Percentiles rank a stretch among this genome's conserved stretches.
These are phyloP conservation scores for Adiantum capillusveneris DNA, from an alignment of 75 land plant species.

Conservation along the genomic window DNA sequence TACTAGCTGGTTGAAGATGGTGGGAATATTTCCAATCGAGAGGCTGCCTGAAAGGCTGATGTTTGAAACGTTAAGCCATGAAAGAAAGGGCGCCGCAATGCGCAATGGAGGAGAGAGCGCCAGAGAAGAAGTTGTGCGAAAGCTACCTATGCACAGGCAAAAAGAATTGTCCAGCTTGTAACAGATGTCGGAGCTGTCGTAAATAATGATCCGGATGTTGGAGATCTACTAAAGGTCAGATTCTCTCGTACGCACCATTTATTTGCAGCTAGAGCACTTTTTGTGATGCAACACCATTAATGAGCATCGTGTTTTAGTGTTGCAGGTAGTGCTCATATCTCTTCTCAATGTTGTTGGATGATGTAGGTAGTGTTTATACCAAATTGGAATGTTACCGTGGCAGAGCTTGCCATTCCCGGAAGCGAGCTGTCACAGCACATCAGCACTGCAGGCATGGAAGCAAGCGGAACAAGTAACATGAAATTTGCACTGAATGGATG, in stretches of 20 bases:
- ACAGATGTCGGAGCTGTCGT: slow-evolving; percentile 89
- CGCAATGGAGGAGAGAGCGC: no score
- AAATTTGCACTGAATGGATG: slow-evolving; percentile 97
- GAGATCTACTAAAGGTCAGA: slow-evolving; percentile 66
- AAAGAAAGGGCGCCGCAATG: no score
- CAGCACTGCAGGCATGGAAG: slow-evolving; percentile 97
- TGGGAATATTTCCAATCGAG: no score
- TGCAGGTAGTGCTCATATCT: no score
- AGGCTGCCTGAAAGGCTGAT: no score
- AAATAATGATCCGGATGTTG: slow-evolving; percentile 78
- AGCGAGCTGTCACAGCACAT: slow-evolving; percentile 96
- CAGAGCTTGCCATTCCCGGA: slow-evolving; percentile 91
- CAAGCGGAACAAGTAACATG: slow-evolving; percentile 99
- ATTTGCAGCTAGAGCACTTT: no score
- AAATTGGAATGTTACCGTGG: slow-evolving; percentile 90
- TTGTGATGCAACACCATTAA: no score
- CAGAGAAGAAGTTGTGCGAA: slow-evolving; percentile 73
- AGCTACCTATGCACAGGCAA: slow-evolving; percentile 89
- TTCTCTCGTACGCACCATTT: neutral
- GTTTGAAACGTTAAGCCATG: no score
- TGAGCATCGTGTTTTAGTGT: no score
- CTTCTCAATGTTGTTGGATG: no score
- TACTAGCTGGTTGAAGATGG: no score
- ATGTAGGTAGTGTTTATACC: slow-evolving; percentile 89
- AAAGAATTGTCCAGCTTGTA: slow-evolving; percentile 89